These are phyloP conservation scores for Umbelopsis vinacea DNA, from an alignment of 192 early-diverging fungal genomes.

Conservation along the genomic window DNA sequence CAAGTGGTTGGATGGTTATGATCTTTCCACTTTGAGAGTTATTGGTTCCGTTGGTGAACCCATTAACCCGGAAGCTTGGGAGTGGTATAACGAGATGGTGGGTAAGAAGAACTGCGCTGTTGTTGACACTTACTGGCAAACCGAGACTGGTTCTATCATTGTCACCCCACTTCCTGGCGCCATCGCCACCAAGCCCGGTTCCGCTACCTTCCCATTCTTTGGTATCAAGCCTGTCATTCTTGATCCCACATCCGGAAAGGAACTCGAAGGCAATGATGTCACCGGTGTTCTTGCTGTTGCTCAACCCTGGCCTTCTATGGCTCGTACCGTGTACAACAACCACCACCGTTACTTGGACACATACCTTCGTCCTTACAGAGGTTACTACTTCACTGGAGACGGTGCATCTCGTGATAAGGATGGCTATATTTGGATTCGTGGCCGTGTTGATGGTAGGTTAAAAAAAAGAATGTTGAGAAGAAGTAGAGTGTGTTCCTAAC, in stretches of 20 bases:
- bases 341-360: slow-evolving; percentile 93
- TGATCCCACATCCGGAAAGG: slow-evolving; percentile 83
- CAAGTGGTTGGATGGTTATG: slow-evolving; percentile 74
- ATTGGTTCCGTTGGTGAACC: slow-evolving; percentile 97
- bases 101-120: slow-evolving; percentile 85
- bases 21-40: slow-evolving; percentile 82
- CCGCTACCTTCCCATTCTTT: slow-evolving; percentile 96
- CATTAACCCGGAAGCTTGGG: slow-evolving; percentile 97
- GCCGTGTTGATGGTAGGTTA: slow-evolving; percentile 66
- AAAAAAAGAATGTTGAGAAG: background rate
- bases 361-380: slow-evolving; percentile 87
- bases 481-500: background rate
- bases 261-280: slow-evolving; percentile 79
- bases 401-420: slow-evolving; percentile 90
- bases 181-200: slow-evolving; percentile 92
- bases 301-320: slow-evolving; percentile 89
- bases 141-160: slow-evolving; percentile 95
- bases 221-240: slow-evolving; percentile 88
- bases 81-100: slow-evolving; percentile 93
- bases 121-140: slow-evolving; percentile 97
- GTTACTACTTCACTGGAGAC: slow-evolving; percentile 97
- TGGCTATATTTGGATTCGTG: slow-evolving; percentile 95
- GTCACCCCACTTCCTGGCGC: slow-evolving; percentile 87
- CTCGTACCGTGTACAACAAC: slow-evolving; percentile 91
- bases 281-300: slow-evolving; percentile 90